Conservation (phyloP, 2,329 filamentous ascomycete species). For the Phialophora macrospora region DNA sequence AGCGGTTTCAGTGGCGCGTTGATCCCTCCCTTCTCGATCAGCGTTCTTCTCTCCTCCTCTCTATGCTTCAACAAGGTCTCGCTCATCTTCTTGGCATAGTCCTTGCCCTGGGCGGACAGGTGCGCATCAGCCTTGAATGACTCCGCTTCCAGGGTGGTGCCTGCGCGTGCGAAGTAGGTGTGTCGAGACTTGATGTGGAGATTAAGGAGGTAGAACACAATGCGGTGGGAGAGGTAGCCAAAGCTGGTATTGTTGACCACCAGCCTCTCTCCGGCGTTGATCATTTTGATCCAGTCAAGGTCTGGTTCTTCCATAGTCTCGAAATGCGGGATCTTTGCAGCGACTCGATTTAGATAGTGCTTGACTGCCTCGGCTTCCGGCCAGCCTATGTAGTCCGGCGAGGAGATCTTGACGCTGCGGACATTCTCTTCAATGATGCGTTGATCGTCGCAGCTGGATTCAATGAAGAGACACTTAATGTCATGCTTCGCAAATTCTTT, state of each 20-base stretch:
- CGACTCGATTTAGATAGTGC: constrained; percentile 87
- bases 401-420: constrained; percentile 95
- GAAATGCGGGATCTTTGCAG: constrained; percentile 90
- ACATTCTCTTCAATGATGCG: constrained; percentile 95
- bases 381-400: constrained; percentile 94
- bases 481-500: constrained; percentile 99
- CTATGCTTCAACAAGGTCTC: constrained; percentile 82
- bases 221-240: constrained; percentile 93
- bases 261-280: constrained; percentile 91
- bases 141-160: constrained; percentile 83
- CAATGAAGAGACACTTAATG: constrained; percentile 95
- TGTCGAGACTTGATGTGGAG: constrained; percentile 83
- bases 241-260: constrained; percentile 97
- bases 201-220: constrained; percentile 98
- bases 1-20: constrained; percentile 76
- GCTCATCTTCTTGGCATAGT: constrained; percentile 84
- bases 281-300: constrained; percentile 99
- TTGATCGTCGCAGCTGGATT: constrained; percentile 92
- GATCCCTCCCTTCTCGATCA: constrained; percentile 70
- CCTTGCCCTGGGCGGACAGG: constrained; percentile 76
- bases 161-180: constrained; percentile 58
- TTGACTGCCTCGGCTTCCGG: constrained; percentile 87
- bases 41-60: constrained; percentile 74
- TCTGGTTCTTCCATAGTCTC: constrained; percentile 95
- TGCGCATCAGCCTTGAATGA: constrained; percentile 90